Conservation (phyloP, 1,139 yeast species). For the Saccharomyces hybrid region DNA sequence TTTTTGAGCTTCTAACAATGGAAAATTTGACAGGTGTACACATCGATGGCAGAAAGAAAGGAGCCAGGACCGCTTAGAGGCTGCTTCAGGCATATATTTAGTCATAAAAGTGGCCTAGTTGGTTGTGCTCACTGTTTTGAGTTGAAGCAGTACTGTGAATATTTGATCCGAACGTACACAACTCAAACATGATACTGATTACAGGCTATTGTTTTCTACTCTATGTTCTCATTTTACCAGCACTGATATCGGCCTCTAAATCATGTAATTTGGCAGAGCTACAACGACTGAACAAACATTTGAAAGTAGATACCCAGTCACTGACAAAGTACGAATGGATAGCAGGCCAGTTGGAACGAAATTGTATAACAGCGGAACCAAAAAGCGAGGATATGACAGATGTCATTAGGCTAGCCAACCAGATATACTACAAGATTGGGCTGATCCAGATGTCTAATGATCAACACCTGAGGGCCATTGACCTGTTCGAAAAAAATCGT, state of each 20-base stretch:
- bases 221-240: background rate
- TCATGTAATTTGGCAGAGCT: background rate
- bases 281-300: background rate
- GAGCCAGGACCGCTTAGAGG: background rate
- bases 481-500: slow-evolving; percentile 18
- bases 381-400: background rate
- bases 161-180: background rate
- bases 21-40: background rate
- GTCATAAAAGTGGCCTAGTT: background rate
- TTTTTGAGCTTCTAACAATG: background rate
- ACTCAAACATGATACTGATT: background rate
- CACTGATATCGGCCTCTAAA: background rate
- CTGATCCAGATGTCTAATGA: slow-evolving; percentile 24
- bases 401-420: slow-evolving; percentile 9
- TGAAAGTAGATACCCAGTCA: background rate
- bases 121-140: background rate
- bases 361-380: background rate
- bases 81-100: background rate
- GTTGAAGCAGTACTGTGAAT: background rate
- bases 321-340: background rate
- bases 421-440: slow-evolving; percentile 24
- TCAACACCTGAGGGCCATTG: slow-evolving; percentile 23
- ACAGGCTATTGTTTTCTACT: background rate
- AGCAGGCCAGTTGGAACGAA: background rate
- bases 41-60: background rate